Evolutionary conservation across 1,284 basidiomycete genomes (phyloP), one percentile per base, ranked within the genome.

Genomic region (Marasmius oreades): DNA sequence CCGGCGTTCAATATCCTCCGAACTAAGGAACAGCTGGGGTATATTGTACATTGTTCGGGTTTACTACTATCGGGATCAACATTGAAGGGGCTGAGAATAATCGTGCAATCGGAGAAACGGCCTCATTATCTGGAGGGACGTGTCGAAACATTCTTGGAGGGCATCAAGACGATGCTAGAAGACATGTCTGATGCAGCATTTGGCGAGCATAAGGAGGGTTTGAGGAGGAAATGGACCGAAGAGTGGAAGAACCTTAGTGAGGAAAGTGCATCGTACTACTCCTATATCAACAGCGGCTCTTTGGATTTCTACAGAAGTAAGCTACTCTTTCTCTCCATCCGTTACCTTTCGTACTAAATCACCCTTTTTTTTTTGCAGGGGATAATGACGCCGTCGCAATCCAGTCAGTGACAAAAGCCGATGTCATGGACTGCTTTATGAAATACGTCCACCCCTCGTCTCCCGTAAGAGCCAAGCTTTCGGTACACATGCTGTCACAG

Each of bases 11-110:
- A 97, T 67, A 77, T 89, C 36, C 81, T 99, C 42, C 87, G 97
- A n/a, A 98, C 96, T 2, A 88, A 95, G 70, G 94, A 99, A 70
- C 97, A 99, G 71, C 81, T 99, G 0, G 97, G 97, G 11, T 99
- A 99, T 69, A 80, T 96, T 51, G 93, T 94, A 42, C 81, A 76
- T 2, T 83, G 83, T 55, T 77, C 80, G 0, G 71, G 76, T 36
- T 82, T 80, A 78, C 67, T 75, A 24, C 69, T 87, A 44, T 67
- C 81, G 24, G 86, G 88, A 11, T 75, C 80, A 2, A 88, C 85
- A 36, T 81, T 88, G 55, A 81, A 84, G 62, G 95, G 94, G 10
- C 73, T 97, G 63, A 84, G 92, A n/a, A 82, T 99, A 53, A 76
- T 95, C 7, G 84, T 99, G 28, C 97, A 99, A 75, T 93, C 90